Evolutionary conservation across 129 eudicot genomes (phyloP).

Genomic region (Flaveria ramosissima): DNA sequence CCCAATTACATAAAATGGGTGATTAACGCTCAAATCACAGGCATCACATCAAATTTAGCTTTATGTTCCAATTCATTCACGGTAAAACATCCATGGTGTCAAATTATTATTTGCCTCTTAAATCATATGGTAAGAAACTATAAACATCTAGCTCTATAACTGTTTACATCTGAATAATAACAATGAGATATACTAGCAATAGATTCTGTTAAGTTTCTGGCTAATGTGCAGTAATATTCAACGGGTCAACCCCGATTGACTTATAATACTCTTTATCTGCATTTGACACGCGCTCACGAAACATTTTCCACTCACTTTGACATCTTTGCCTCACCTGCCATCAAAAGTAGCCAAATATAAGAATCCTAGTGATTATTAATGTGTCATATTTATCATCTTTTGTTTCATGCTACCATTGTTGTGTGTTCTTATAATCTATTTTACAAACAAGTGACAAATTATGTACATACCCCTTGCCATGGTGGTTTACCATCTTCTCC

Average conservation of each 20-base stretch:
- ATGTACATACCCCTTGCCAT: slow-evolving; percentile 73
- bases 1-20: neutral
- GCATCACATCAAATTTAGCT: neutral
- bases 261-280: slow-evolving; percentile 66
- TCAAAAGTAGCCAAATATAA: neutral
- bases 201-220: neutral
- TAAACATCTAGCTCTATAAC: slow-evolving; percentile 37
- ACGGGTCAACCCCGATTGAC: slow-evolving; percentile 53
- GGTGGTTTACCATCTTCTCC: slow-evolving; percentile 59
- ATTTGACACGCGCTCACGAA: slow-evolving; percentile 45
- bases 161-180: slow-evolving; percentile 18
- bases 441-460: neutral
- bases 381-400: neutral
- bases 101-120: neutral
- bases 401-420: neutral
- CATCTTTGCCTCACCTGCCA: slow-evolving; percentile 83
- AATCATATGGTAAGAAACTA: neutral
- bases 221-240: slow-evolving; percentile 38
- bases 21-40: neutral
- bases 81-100: neutral
- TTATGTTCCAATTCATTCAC: neutral
- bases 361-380: neutral
- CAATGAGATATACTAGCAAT: slow-evolving; percentile 24
- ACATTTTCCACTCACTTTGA: slow-evolving; percentile 70
- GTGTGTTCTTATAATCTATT: neutral